A percentile compares a stretch with the other conserved stretches of the same genome.
Evolutionary conservation across 176 grass and related monocot species (phyloP).

Genomic region (Oryza meridionalis): DNA sequence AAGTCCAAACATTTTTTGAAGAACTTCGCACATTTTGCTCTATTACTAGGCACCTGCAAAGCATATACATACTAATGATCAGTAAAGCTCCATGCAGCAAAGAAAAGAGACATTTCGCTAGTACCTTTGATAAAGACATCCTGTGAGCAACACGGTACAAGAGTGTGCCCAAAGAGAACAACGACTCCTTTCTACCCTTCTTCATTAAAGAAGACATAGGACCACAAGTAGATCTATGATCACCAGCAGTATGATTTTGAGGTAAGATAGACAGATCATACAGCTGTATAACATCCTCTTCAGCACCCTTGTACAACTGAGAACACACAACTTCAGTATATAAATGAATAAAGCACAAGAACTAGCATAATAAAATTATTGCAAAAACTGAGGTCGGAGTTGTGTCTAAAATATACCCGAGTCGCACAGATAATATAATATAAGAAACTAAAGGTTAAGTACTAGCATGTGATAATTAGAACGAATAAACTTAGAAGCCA

Average conservation of each 20-base stretch:
- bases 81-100: slow-evolving; percentile 15
- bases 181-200: slow-evolving; percentile 86
- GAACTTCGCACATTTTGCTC: slow-evolving; percentile 85
- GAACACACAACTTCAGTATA: slow-evolving; percentile 41
- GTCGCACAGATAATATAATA: not conserved
- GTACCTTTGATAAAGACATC: slow-evolving; percentile 93
- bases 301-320: slow-evolving; percentile 96
- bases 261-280: slow-evolving; percentile 92
- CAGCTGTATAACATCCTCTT: slow-evolving; percentile 93
- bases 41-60: slow-evolving; percentile 83
- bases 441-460: slow-evolving; percentile 21
- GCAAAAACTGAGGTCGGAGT: not conserved
- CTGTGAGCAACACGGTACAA: slow-evolving; percentile 98
- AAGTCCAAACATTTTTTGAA: slow-evolving; percentile 98
- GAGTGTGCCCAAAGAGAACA: slow-evolving; percentile 91
- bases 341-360: slow-evolving; percentile 11
- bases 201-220: slow-evolving; percentile 83
- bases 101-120: not conserved
- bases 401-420: slow-evolving; percentile 12
- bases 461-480: not conserved
- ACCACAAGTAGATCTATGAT: slow-evolving; percentile 65
- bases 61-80: slow-evolving; percentile 27
- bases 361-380: slow-evolving; percentile 22
- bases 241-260: slow-evolving; percentile 61
- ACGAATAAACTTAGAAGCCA: slow-evolving; percentile 20